Base-by-base conservation (phyloP, 306 rosid species). In the Acacia confusa region DNA sequence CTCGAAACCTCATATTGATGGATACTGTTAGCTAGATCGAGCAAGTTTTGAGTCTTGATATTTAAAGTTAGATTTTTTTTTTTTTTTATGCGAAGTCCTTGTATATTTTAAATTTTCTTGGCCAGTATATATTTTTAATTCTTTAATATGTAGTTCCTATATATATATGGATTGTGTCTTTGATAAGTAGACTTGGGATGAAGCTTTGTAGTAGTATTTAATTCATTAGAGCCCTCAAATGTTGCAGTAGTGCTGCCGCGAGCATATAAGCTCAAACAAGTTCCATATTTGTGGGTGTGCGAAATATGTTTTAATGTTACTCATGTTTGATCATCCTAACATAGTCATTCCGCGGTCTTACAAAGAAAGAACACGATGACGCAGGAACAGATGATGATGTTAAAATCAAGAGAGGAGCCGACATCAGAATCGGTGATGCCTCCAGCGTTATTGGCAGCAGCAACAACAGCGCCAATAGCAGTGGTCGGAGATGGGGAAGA, bases 361-460 rank as follows among this genome's bases (percentile, higher is more conserved):
- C 2, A 17, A 50, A 17, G 20, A 0, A 7, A 3, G 58, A 52
- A 52, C 58, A 19, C 6, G 57, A 17, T 52, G 58, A 19, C 0
- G 58, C 58, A 19, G 58, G 58, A 52, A 20, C 24, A 17, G 58
- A 50, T 50, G 57, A 15, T 52, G 73, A 76, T 78, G 82, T 79
- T 85, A 80, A 85, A 82, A 81, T 57, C 88, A 82, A 61, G 75
- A 73, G 25, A 79, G 73, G 91, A 85, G n/a, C 84, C 72, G 55
- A 78, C 38, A 60, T 84, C 94, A 79, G 93, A 80, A 75, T 55
- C 88, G 74, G 89, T 50, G 72, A 72, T 70, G 22, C 80, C 88
- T 60, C 57, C 78, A 44, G 74, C 76, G 4, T 44, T 74, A 72
- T 70, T 79, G 75, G 76, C 69, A n/a, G 83, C 82, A 28, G 77